Conservation (phyloP, 2,329 filamentous ascomycete genomes). For the Ceratocystis huliohia region DNA sequence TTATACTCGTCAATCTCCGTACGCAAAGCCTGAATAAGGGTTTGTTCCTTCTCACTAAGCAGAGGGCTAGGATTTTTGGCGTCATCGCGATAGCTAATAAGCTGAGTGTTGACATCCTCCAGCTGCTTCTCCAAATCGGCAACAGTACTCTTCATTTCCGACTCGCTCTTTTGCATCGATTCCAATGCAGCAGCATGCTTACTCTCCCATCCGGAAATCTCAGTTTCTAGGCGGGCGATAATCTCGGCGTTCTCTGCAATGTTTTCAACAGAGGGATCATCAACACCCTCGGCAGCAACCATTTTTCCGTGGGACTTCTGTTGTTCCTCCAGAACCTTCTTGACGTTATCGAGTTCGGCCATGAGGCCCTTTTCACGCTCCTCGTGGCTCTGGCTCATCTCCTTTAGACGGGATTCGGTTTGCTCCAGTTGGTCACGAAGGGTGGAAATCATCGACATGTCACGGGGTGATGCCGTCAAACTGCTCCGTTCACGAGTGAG, state of each 20-base stretch:
- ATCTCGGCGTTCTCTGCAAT: constrained; percentile 17
- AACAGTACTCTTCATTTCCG: constrained; percentile 58
- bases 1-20: constrained; percentile 73
- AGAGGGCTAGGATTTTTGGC: constrained; percentile 31
- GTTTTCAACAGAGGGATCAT: constrained; percentile 13
- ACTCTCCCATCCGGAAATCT: constrained; percentile 60
- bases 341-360: constrained; percentile 48
- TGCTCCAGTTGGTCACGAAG: constrained; percentile 80
- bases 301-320: constrained; percentile 13
- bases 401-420: constrained; percentile 66
- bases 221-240: constrained; percentile 53
- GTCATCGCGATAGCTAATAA: constrained; percentile 33
- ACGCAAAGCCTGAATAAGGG: constrained; percentile 50
- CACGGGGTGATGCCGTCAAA: constrained; percentile 69
- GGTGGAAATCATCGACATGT: constrained; percentile 78
- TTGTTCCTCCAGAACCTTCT: constrained; percentile 19
- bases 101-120: constrained; percentile 40
- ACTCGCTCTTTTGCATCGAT: constrained; percentile 59
- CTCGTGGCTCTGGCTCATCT: constrained; percentile 60
- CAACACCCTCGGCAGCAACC: not conserved
- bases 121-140: constrained; percentile 55
- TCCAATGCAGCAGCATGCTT: constrained; percentile 62
- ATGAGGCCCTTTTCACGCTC: constrained; percentile 62
- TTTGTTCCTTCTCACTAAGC: constrained; percentile 40
- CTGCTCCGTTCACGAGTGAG: constrained; percentile 86